These are phyloP conservation scores for Yamadazyma aaseri DNA, from an alignment of 1,139 yeast genomes.

Conservation along the genomic window DNA sequence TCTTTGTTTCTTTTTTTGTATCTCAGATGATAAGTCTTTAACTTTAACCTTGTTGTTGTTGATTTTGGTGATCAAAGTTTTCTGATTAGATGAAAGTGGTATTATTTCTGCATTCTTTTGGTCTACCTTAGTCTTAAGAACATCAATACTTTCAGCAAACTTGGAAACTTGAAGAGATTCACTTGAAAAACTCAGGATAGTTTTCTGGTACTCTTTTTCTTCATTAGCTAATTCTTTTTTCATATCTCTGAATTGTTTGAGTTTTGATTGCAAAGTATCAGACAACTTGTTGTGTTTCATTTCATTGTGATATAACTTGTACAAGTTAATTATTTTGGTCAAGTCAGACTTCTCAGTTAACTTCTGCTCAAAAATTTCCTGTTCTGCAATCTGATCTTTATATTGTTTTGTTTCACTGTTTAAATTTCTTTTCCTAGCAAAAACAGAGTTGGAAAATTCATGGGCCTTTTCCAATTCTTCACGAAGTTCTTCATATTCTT, in stretches of 20 bases:
- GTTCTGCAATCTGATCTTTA: slow-evolving; percentile 73
- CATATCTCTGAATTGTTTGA: slow-evolving; percentile 27
- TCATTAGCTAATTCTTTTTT: slow-evolving; percentile 23
- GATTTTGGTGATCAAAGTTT: slow-evolving; percentile 48
- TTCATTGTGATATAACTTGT: slow-evolving; percentile 70
- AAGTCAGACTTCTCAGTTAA: slow-evolving; percentile 47
- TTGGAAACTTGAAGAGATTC: slow-evolving; percentile 43
- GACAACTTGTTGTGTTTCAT: slow-evolving; percentile 34
- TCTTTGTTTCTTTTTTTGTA: slow-evolving; percentile 47
- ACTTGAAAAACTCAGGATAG: slow-evolving; percentile 47
- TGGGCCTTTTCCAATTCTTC: slow-evolving; percentile 69
- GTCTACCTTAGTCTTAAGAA: slow-evolving; percentile 41
- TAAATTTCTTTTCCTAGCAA: slow-evolving; percentile 70
- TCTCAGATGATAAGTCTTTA: slow-evolving; percentile 52
- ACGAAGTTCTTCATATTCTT: slow-evolving; percentile 66
- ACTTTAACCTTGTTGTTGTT: slow-evolving; percentile 50
- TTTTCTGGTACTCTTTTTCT: slow-evolving; percentile 27
- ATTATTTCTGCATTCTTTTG: slow-evolving; percentile 48
- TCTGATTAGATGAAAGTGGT: slow-evolving; percentile 57
- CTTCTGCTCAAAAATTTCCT: slow-evolving; percentile 63
- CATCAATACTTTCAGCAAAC: slow-evolving; percentile 37
- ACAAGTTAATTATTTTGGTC: slow-evolving; percentile 52
- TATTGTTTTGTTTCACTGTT: slow-evolving; percentile 79
- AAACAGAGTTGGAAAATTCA: slow-evolving; percentile 61
- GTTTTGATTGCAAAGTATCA: slow-evolving; percentile 25